Evolutionary conservation across 805 yeast species (phyloP).

Genomic region (Spathaspora gorwiae): DNA sequence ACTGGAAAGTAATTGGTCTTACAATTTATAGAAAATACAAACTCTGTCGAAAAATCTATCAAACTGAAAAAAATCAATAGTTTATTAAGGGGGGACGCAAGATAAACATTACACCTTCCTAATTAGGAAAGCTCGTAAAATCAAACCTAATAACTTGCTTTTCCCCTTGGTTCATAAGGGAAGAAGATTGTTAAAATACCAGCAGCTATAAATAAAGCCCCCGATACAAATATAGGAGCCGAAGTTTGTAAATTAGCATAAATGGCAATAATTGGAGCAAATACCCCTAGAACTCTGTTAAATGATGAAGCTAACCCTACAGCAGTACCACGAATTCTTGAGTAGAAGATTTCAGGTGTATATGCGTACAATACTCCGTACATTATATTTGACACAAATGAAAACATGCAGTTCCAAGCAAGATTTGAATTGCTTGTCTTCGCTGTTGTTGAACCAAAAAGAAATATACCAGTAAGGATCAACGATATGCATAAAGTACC

Average conservation of each 20-base stretch:
- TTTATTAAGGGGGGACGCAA: too few species aligned
- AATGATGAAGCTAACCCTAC: slow-evolving; percentile 55
- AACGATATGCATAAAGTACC: slow-evolving; percentile 54
- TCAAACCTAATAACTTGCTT: slow-evolving; percentile 5
- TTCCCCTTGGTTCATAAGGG: slow-evolving; percentile 25
- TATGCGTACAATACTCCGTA: slow-evolving; percentile 61
- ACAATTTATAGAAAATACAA: too few species aligned
- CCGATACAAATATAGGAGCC: slow-evolving; percentile 60
- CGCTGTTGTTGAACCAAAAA: slow-evolving; percentile 62
- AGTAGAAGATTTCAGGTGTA: slow-evolving; percentile 61
- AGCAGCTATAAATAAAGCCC: slow-evolving; percentile 48
- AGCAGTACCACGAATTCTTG: slow-evolving; percentile 49
- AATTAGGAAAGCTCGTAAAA: background rate
- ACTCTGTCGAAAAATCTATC: too few species aligned
- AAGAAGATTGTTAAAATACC: slow-evolving; percentile 28
- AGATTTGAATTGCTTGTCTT: slow-evolving; percentile 43
- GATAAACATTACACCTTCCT: background rate
- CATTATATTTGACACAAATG: slow-evolving; percentile 47
- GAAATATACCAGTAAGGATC: slow-evolving; percentile 49
- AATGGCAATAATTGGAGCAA: slow-evolving; percentile 55
- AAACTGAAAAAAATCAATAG: too few species aligned
- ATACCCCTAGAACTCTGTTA: slow-evolving; percentile 49
- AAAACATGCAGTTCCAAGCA: slow-evolving; percentile 46
- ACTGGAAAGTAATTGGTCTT: too few species aligned
- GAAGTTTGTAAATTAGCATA: slow-evolving; percentile 51